Evolutionary conservation across 805 yeast genomes (phyloP), one percentile per base, ranked within the genome.

Genomic region (Ogataea salicorniae): DNA sequence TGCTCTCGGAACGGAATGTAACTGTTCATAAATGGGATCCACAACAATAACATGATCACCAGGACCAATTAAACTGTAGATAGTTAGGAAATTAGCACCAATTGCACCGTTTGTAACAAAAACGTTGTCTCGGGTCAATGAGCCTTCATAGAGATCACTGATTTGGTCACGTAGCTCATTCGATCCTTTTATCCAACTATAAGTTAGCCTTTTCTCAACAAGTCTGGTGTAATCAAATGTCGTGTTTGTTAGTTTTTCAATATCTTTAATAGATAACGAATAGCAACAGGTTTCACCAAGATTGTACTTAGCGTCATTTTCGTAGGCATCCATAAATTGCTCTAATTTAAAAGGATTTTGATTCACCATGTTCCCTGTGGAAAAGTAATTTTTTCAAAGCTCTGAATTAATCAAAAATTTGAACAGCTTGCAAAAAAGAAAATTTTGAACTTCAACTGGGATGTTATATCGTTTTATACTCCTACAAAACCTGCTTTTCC

Each of bases 81-180:
- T 67, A 1, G 69, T 51, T 26, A 77, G 61, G 54, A 75, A 78
- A 52, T 78, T 78, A 33, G 76, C 81, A 7, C 76, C 82, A 59
- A 79, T 79, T 3, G 80, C 81, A 23, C 83, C 83, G 54, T 76
- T 75, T 22, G 80, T 74, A 29, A 76, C 58, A 18, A 77, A 67
- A 23, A 78, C 70, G 46, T 77, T 59, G 2, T 72, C 74, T 1
- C 51, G 50, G 14, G 56, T 51, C 14, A 63, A 50, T 17, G 16
- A 18, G 13, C n/a, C 55, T 13, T 59, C 66, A 52, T 75, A 73
- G 14, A 76, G 41, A 1, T 58, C 48, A 11, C 74, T 67, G 38
- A 77, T 68, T 4, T 61, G 57, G 6, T 41, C 11, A 43, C 73
- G 64, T 47, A 78, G 60, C 26, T 61, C 66, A 2, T 66, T 64